Evolutionary conservation across 805 yeast genomes (phyloP), one percentile per base, ranked within the genome.

Genomic region (Torulaspora maleeae): DNA sequence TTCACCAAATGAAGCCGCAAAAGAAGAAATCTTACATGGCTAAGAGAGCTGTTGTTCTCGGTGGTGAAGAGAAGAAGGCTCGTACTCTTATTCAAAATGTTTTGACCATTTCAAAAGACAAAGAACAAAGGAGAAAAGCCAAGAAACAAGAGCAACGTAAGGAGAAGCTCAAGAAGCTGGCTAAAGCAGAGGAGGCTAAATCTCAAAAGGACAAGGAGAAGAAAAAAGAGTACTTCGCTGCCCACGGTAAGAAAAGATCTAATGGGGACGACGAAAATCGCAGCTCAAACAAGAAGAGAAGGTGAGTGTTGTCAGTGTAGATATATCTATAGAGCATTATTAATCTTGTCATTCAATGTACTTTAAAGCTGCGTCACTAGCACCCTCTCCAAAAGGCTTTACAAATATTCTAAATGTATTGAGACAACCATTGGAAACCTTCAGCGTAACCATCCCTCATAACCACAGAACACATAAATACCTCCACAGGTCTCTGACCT

Each of bases 401-500:
- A 15, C 16, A 16, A 8, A 4, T 10, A 19, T 27, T 30, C 64
- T 77, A 91, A 60, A 91, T 91, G 71, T 86, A 91, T 73, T 93
- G 95, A 51, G 96, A 88, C 64, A 93, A 80, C 98, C 97, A 93
- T 78, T 88, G 86, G 79, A 93, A 89, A 52, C 95, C 99, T 60
- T 93, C 98, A 50, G 95, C 95, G 70, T 93, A 93, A 60, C 99
- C 99, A 70, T 87, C 90, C 78, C 98, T 87, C 96, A 90, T 86
- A 45, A 90, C 96, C 54, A 93, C 95, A 22, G 96, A 88, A 71
- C 96, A 91, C 98, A 93, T 93, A 70, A 80, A 93, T 37, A 93
- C 80, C 73, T 93, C 99, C 47, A 91, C 81, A 41, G 99, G 98
- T 74, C 99, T 84, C 53, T 78, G 78, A 50, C 75, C 79, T 50